phyloP scores from a whole-genome alignment of 2,329 filamentous ascomycete species.

The Bipolaris cookei region DNA sequence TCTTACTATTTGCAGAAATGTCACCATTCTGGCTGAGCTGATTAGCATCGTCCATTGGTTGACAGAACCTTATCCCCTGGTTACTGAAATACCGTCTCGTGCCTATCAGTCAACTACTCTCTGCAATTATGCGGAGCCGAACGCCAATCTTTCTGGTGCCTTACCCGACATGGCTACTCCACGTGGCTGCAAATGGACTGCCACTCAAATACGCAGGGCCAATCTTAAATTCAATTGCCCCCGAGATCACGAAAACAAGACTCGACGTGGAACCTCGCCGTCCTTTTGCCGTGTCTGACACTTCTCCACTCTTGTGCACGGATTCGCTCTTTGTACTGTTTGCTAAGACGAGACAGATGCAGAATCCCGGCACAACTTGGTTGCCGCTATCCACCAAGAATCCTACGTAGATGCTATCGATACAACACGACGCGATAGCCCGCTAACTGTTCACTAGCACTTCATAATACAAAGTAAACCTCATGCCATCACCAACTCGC shows the following conservation, averaged over 20 bases:
- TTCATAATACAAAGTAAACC: neutral
- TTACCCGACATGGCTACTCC: neutral
- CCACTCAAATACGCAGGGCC: neutral
- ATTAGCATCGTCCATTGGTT: neutral
- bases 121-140: neutral
- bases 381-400: neutral
- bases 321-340: neutral
- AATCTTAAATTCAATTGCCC: conserved; percentile 1
- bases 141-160: neutral
- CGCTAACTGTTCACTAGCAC: neutral
- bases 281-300: neutral
- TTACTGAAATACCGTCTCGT: too few species aligned
- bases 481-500: too few species aligned
- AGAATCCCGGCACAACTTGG: neutral
- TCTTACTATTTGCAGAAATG: neutral
- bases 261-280: neutral
- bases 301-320: neutral
- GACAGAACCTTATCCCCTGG: neutral
- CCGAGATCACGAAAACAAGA: neutral
- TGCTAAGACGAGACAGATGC: neutral
- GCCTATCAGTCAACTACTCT: too few species aligned
- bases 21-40: neutral
- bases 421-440: neutral
- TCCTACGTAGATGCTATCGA: neutral
- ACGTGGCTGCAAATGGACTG: neutral